phyloP scores from a whole-genome alignment of 1,284 basidiomycete genomes.

The Blastosporella zonata region DNA sequence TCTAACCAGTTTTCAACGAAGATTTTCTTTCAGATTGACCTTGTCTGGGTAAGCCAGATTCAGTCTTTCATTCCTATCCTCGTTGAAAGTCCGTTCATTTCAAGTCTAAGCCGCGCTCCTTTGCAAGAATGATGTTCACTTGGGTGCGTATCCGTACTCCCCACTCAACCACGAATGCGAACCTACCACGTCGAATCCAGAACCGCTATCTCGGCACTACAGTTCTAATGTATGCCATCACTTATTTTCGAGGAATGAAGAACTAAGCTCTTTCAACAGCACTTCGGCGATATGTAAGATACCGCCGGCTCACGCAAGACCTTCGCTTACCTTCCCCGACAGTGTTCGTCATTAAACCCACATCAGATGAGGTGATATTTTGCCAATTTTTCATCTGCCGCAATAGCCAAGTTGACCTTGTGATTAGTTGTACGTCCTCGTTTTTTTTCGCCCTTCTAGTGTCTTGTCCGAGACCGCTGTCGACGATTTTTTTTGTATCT shows the following conservation, averaged over 20 bases:
- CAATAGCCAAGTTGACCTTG: background rate
- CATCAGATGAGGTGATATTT: conserved; percentile 20
- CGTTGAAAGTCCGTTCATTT: background rate
- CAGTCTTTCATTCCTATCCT: background rate
- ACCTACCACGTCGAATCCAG: conserved; percentile 12
- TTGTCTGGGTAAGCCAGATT: conserved; percentile 25
- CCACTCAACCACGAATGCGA: background rate
- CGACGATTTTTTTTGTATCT: background rate
- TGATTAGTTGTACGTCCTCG: conserved; percentile 21
- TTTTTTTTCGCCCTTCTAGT: background rate
- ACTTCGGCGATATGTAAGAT: conserved; percentile 17
- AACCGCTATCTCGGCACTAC: conserved; percentile 28
- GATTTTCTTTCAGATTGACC: conserved; percentile 20
- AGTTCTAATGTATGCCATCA: conserved; percentile 22
- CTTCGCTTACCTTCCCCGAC: background rate
- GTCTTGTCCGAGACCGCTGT: background rate
- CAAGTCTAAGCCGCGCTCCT: conserved; percentile 24
- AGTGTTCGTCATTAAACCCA: conserved; percentile 18
- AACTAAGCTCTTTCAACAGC: conserved; percentile 8
- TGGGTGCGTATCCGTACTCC: conserved; percentile 19
- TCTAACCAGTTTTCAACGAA: background rate
- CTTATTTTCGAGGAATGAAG: background rate
- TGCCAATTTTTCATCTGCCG: background rate
- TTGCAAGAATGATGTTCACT: conserved; percentile 25
- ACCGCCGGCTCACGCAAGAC: background rate